Evolutionary conservation across 192 early-diverging fungal species (phyloP).

Genomic region (Linderina pennispora): DNA sequence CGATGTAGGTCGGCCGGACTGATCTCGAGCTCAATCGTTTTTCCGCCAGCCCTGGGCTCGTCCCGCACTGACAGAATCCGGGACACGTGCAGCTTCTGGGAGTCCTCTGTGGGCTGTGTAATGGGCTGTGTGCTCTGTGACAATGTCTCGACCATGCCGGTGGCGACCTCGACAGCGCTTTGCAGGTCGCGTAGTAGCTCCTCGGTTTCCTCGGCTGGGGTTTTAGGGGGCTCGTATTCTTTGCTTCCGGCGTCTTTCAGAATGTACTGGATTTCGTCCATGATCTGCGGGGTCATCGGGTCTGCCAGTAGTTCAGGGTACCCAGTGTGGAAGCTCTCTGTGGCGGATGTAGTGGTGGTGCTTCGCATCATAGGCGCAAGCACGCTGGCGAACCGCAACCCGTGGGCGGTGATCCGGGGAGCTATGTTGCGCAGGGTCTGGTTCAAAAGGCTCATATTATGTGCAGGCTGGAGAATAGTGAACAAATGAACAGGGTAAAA

Average conservation of each 20-base stretch:
- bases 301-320: no score
- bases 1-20: conserved; percentile 6
- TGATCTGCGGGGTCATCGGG: neutral
- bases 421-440: neutral
- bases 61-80: conserved; percentile 6
- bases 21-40: conserved; percentile 25
- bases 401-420: neutral
- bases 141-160: neutral
- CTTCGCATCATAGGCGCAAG: no score
- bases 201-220: neutral
- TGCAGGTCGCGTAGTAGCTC: conserved; percentile 3
- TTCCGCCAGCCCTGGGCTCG: conserved; percentile 7
- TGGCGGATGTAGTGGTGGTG: neutral
- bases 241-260: conserved; percentile 2
- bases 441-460: neutral
- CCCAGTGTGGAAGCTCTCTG: neutral
- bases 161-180: neutral
- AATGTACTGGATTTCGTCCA: conserved; percentile 32
- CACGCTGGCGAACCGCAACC: neutral
- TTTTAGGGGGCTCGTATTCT: neutral
- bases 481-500: no score
- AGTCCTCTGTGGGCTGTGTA: neutral
- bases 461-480: no score
- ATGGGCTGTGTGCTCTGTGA: neutral
- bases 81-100: neutral